These are phyloP conservation scores for Aspergillus costaricaensis DNA, from an alignment of 2,329 filamentous ascomycete species.

Conservation along the genomic window DNA sequence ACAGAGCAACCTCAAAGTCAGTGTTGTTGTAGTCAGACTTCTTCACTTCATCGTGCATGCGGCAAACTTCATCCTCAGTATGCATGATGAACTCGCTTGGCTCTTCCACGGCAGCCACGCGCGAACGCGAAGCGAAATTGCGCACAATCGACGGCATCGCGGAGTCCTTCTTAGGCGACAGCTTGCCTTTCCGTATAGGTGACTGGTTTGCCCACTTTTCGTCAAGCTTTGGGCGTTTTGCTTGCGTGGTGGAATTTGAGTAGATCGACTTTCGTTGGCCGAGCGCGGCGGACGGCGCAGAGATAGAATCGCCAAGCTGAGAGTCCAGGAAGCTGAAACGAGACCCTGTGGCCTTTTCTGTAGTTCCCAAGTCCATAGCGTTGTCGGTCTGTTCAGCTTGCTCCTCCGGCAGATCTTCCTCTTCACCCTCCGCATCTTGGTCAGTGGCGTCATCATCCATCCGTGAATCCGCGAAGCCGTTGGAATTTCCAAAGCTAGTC, in stretches of 20 bases:
- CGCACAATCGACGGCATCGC: slow-evolving; percentile 72
- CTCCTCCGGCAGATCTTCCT: slow-evolving; percentile 44
- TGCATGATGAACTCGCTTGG: slow-evolving; percentile 69
- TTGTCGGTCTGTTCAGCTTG: slow-evolving; percentile 41
- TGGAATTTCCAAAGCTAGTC: slow-evolving; percentile 27
- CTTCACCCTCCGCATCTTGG: slow-evolving; percentile 41
- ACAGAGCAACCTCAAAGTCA: slow-evolving; percentile 35
- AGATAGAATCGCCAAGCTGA: slow-evolving; percentile 29
- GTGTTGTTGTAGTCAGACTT: slow-evolving; percentile 34
- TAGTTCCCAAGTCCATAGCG: slow-evolving; percentile 30
- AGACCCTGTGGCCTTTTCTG: slow-evolving; percentile 17
- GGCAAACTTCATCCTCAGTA: slow-evolving; percentile 70
- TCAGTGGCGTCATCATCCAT: slow-evolving; percentile 27
- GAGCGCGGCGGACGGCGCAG: slow-evolving; percentile 17
- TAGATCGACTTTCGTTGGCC: slow-evolving; percentile 42
- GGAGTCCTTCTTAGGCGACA: slow-evolving; percentile 55
- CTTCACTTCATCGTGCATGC: slow-evolving; percentile 58
- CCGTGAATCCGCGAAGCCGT: slow-evolving; percentile 29
- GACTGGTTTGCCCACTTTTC: slow-evolving; percentile 41
- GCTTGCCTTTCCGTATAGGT: slow-evolving; percentile 35
- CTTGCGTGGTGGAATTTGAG: slow-evolving; percentile 42
- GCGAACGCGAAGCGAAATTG: slow-evolving; percentile 61
- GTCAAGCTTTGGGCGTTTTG: slow-evolving; percentile 46
- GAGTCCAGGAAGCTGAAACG: slow-evolving; percentile 37
- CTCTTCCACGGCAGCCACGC: slow-evolving; percentile 66